Evolutionary conservation across 2,329 filamentous ascomycete species (phyloP).

Genomic region (Colletotrichum melonis): DNA sequence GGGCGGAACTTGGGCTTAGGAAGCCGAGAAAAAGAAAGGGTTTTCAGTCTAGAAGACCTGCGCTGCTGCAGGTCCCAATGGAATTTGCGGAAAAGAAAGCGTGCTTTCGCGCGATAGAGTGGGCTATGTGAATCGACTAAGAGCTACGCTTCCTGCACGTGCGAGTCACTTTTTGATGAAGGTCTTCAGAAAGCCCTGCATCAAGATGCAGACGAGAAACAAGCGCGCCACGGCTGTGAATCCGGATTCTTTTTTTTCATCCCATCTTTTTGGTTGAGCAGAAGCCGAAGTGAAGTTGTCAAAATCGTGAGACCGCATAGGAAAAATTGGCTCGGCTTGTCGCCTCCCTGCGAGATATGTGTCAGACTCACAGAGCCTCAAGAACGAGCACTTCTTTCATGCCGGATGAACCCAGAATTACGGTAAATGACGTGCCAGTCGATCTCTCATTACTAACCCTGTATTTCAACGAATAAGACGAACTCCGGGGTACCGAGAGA

Average conservation of each 20-base stretch:
- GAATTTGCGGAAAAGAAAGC: constrained; percentile 28
- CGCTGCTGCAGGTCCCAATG: neutral
- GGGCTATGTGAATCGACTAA: neutral
- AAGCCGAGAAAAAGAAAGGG: constrained; percentile 6
- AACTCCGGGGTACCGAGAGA: neutral
- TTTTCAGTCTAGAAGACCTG: constrained; percentile 7
- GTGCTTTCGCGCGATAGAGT: neutral
- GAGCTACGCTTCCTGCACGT: constrained; percentile 9
- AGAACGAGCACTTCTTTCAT: neutral
- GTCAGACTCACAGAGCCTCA: too few species aligned
- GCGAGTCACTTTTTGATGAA: constrained; percentile 29
- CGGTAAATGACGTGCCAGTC: neutral
- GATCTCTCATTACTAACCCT: too few species aligned
- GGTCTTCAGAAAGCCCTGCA: constrained; percentile 31
- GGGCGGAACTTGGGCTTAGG: neutral
- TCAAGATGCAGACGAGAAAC: neutral
- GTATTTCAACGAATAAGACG: neutral
- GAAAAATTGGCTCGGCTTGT: neutral
- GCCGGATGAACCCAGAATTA: neutral
- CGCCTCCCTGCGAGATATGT: neutral
- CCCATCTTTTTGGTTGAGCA: neutral
- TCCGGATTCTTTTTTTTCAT: neutral
- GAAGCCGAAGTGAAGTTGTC: neutral
- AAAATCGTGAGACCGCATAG: neutral
- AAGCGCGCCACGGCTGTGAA: neutral